These are phyloP conservation scores for Cladophialophora chaetospira DNA, from an alignment of 2,329 filamentous ascomycete species.

Conservation along the genomic window DNA sequence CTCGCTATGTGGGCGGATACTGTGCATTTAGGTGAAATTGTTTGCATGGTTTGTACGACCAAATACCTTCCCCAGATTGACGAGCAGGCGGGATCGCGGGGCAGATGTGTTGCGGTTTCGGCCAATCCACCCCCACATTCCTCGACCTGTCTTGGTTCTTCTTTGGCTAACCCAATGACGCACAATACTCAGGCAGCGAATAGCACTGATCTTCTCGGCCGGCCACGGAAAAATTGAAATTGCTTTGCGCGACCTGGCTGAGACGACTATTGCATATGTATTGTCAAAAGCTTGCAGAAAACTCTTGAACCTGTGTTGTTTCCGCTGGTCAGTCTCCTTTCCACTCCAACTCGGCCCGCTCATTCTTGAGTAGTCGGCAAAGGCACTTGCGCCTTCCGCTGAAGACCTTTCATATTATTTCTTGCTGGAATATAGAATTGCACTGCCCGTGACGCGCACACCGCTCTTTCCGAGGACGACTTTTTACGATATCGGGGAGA, in stretches of 20 bases:
- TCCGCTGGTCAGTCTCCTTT: background rate
- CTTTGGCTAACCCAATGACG: background rate
- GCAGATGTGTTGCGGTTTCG: background rate
- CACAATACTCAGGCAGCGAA: background rate
- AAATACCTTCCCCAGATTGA: background rate
- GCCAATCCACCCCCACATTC: background rate
- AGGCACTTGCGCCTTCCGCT: background rate
- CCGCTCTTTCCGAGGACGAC: background rate
- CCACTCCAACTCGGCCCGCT: background rate
- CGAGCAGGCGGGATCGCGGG: background rate
- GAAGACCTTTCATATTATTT: no score
- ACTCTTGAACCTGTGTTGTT: background rate
- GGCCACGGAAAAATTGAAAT: background rate
- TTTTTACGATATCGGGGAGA: no score
- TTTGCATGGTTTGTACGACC: background rate
- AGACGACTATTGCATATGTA: background rate
- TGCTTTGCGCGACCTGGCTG: background rate
- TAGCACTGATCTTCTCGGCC: background rate
- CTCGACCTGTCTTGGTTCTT: background rate
- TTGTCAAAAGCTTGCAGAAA: background rate
- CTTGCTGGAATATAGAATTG: no score
- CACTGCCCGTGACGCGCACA: background rate
- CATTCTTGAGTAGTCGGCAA: background rate
- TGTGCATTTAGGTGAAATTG: background rate
- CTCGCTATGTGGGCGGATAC: background rate